Conservation (phyloP, 2,329 filamentous ascomycete species). For the Claviceps spartinae region DNA sequence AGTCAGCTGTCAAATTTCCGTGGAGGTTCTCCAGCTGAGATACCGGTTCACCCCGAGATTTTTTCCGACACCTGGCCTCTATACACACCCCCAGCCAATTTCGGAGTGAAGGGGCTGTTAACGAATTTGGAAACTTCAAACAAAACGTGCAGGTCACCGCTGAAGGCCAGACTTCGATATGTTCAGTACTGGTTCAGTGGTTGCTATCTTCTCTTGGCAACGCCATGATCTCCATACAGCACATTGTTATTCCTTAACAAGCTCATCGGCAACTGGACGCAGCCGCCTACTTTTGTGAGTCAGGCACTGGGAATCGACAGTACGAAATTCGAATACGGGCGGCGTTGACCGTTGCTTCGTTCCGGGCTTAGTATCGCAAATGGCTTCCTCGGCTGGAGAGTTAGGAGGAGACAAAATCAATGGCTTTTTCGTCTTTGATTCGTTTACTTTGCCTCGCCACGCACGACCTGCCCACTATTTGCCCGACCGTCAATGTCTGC, state of each 20-base stretch:
- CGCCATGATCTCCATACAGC: too few species aligned
- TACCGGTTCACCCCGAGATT: conserved; percentile 23
- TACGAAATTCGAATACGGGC: neutral
- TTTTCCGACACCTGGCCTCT: conserved; percentile 9
- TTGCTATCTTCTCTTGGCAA: too few species aligned
- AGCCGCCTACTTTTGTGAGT: too few species aligned
- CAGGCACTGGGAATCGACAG: too few species aligned
- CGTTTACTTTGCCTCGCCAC: neutral
- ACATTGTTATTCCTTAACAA: too few species aligned
- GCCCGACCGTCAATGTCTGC: neutral
- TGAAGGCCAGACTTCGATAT: neutral
- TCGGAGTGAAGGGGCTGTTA: too few species aligned
- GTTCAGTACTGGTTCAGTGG: too few species aligned
- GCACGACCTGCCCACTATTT: neutral
- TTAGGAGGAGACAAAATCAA: neutral
- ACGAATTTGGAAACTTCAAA: too few species aligned
- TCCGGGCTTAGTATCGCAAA: neutral
- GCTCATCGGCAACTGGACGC: too few species aligned
- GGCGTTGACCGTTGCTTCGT: neutral
- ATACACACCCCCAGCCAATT: too few species aligned
- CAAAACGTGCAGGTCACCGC: neutral
- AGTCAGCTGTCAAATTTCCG: neutral
- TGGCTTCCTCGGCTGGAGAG: neutral
- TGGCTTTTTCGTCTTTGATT: neutral
- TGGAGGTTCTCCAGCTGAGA: conserved; percentile 8